Percentiles rank a stretch among this genome's conserved stretches.
These are phyloP conservation scores for Phylloporus sp. DNA, from an alignment of 768 basidiomycete genomes.

Conservation along the genomic window DNA sequence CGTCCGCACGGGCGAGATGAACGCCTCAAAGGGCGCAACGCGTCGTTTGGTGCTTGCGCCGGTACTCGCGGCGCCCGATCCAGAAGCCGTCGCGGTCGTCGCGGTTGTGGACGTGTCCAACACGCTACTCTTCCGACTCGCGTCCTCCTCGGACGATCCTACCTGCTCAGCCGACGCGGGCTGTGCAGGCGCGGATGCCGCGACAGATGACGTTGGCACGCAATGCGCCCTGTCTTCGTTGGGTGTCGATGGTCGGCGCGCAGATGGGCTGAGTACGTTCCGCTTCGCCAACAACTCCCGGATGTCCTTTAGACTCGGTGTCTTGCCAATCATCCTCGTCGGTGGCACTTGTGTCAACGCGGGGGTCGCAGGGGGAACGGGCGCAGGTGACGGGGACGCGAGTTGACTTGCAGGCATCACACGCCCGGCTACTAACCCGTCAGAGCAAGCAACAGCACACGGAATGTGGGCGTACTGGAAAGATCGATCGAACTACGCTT, in stretches of 20 bases:
- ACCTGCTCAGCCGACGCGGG: not conserved
- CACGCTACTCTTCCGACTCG: not conserved
- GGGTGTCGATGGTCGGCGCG: not conserved
- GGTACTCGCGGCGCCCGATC: not conserved
- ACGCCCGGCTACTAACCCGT: not conserved
- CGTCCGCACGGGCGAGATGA: conserved; percentile 18
- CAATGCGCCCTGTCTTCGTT: not conserved
- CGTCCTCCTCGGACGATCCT: not conserved
- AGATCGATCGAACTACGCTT: not conserved
- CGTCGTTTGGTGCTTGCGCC: not conserved
- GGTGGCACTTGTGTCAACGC: not conserved
- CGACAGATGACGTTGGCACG: not conserved
- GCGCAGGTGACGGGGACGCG: not conserved
- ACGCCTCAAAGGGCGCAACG: conserved; percentile 13
- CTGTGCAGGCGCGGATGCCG: not conserved
- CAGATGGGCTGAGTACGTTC: not conserved
- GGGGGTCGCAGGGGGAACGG: not conserved
- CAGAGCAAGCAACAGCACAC: not conserved
- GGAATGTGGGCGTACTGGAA: not conserved
- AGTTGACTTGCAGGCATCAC: not conserved
- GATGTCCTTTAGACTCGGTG: conserved; percentile 16
- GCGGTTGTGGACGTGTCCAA: not conserved
- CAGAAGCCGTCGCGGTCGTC: not conserved
- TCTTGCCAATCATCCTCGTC: not conserved
- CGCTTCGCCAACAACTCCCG: conserved; percentile 15